Conservation (phyloP, 1,139 yeast genomes). For the Citeromyces siamensis region DNA sequence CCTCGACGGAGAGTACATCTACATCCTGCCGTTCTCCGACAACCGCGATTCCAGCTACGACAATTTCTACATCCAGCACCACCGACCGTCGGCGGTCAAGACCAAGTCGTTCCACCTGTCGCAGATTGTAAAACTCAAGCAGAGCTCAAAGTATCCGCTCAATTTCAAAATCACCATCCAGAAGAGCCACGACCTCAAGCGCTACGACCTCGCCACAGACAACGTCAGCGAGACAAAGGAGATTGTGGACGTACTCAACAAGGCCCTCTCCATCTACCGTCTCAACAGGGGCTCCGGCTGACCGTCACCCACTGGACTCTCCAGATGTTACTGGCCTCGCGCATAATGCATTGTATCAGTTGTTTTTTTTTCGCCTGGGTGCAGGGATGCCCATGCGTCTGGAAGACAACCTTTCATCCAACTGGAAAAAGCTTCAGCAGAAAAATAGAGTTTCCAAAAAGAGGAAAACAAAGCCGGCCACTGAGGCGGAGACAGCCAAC, state of each 20-base stretch:
- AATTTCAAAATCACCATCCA: conserved; percentile 77
- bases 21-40: conserved; percentile 75
- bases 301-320: no score
- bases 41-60: conserved; percentile 36
- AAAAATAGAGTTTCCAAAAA: conserved; percentile 6
- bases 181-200: conserved; percentile 48
- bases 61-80: conserved; percentile 22
- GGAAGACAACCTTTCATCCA: conserved; percentile 13
- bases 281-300: not conserved
- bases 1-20: conserved; percentile 88
- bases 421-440: conserved; percentile 11
- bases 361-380: not conserved
- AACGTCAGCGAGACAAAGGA: conserved; percentile 53
- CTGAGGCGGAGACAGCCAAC: conserved; percentile 13
- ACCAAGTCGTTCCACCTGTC: conserved; percentile 83
- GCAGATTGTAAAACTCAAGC: conserved; percentile 67
- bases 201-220: conserved; percentile 79
- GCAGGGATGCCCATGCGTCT: conserved; percentile 10
- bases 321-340: no score
- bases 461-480: conserved; percentile 6
- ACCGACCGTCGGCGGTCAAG: conserved; percentile 21
- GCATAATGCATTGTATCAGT: no score
- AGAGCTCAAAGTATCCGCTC: conserved; percentile 62
- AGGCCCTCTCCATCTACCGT: conserved; percentile 1
- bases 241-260: conserved; percentile 53